Evolutionary conservation across 768 basidiomycete genomes (phyloP), one percentile per base, ranked within the genome.

Genomic region (Kwoniella dendrophila): DNA sequence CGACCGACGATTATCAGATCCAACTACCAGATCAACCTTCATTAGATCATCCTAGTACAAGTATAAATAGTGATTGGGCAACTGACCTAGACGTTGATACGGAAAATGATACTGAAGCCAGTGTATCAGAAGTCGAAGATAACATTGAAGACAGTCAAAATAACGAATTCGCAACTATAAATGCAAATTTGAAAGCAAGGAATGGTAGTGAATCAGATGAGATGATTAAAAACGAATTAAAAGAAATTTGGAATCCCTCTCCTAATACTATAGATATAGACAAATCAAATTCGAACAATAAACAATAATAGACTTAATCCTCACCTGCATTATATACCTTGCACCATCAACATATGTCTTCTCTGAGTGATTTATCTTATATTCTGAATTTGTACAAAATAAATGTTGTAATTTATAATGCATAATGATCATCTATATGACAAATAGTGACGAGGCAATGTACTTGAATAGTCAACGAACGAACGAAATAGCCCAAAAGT

Each of bases 51-150:
- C n/a, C n/a, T n/a, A n/a, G 58, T 58, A 47, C 64, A 26, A 27
- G n/a, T n/a, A n/a, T n/a, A n/a, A n/a, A n/a, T n/a, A 54, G 48
- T n/a, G 60, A 65, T n/a, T 69, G 67, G 65, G 70, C 63, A 8
- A 69, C 64, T 26, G 63, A 71, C 18, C 60, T 56, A 22, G 61
- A n/a, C n/a, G n/a, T n/a, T n/a, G n/a, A n/a, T n/a, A n/a, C n/a
- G n/a, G n/a, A n/a, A n/a, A n/a, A n/a, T n/a, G n/a, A 63, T 40
- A 62, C 54, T 27, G 63, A 55, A 43, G 63, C 40, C 4, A 68
- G 62, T 27, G 68, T 67, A 3, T 74, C 72, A 7, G 73, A 71
- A 44, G 64, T 64, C 0, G 72, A 74, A 34, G 58, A 63, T 32
- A 62, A 67, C 27, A 29, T 62, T 27, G 43, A 53, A 44, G 43